Base-by-base conservation (phyloP, 768 basidiomycete species). In the Psilocybe tampanensis region DNA sequence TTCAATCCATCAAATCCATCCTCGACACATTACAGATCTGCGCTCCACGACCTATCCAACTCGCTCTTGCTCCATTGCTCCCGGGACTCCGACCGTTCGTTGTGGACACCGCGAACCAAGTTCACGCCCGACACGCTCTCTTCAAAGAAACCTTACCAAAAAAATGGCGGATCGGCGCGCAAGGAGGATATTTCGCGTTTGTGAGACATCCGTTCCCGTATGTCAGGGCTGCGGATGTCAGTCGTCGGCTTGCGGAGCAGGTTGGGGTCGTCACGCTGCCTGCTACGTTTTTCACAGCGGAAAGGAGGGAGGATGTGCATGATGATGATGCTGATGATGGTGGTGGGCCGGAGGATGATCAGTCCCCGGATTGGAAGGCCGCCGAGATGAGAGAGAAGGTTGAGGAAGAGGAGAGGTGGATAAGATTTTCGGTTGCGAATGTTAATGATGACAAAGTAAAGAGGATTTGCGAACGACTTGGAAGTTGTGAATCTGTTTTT, bases 1-100 rank as follows among this genome's bases (percentile, higher is more conserved):
- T 88, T 7, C 60, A 60, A 15, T 62, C 79, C 4, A 71, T 82
- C 17, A 66, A 85, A 47, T 79, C 74, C 21, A 81, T 88, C 19
- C 80, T 92, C 12, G 93, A 94, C 69, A 88, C 85, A 59, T 74
- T 93, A 34, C 92, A 93, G 64, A 88, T 92, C 36, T 94, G 92
- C 65, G 76, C 92, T 0, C 88, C 92, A 11, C 81, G 88, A 7
- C 80, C 88, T 0, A 76, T 88, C 15, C 93, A 95, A 64, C 67
- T 85, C 8, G 90, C 89, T 0, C 76, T 94, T 8, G 76, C 74
- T 3, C 74, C 80, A 17, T 73, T 90, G 3, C 72, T 94, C 1
- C 75, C 81, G 0, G 56, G 69, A 0, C 79, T 91, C 11, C 74
- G 86, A 0, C 58, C 71, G 1, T 86, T 83, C 62, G 78, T 93